Evolutionary conservation across 768 basidiomycete genomes (phyloP).

Genomic region (Chalciporus piperatus): DNA sequence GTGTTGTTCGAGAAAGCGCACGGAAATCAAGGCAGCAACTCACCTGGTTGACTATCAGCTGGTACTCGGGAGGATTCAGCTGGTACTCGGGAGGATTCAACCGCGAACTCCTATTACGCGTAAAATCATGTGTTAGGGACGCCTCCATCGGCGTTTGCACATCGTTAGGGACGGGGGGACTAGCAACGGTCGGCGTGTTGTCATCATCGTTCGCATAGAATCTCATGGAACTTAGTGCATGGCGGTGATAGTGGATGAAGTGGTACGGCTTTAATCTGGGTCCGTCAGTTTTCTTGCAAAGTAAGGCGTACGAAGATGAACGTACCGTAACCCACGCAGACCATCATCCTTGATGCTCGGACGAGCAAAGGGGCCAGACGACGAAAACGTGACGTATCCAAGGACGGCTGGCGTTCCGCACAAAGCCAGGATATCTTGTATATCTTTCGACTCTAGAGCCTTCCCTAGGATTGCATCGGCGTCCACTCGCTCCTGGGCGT

Average conservation of each 20-base stretch:
- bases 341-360: slow-evolving; percentile 36
- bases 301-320: slow-evolving; percentile 1
- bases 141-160: slow-evolving; percentile 24
- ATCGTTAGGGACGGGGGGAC: slow-evolving; percentile 12
- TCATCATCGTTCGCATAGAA: slow-evolving; percentile 55
- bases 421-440: slow-evolving; percentile 12
- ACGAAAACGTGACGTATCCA: slow-evolving; percentile 24
- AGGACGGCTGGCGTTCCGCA: slow-evolving; percentile 29
- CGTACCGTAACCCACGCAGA: slow-evolving; percentile 19
- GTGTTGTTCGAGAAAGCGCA: not conserved
- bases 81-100: slow-evolving; percentile 16
- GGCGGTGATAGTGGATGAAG: slow-evolving; percentile 53
- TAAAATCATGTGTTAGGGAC: slow-evolving; percentile 40
- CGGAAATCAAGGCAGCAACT: not conserved
- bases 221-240: slow-evolving; percentile 53
- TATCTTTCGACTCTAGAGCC: slow-evolving; percentile 17
- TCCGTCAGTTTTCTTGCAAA: slow-evolving; percentile 9
- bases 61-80: slow-evolving; percentile 16
- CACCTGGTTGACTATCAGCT: slow-evolving; percentile 44
- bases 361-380: slow-evolving; percentile 8
- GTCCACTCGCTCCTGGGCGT: slow-evolving; percentile 13
- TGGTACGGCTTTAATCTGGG: slow-evolving; percentile 18
- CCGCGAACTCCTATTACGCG: slow-evolving; percentile 17
- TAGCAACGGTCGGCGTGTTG: slow-evolving; percentile 17
- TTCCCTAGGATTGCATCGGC: slow-evolving; percentile 11